Evolutionary conservation across 2,329 filamentous ascomycete species (phyloP).

Genomic region (Laburnicola sp.): DNA sequence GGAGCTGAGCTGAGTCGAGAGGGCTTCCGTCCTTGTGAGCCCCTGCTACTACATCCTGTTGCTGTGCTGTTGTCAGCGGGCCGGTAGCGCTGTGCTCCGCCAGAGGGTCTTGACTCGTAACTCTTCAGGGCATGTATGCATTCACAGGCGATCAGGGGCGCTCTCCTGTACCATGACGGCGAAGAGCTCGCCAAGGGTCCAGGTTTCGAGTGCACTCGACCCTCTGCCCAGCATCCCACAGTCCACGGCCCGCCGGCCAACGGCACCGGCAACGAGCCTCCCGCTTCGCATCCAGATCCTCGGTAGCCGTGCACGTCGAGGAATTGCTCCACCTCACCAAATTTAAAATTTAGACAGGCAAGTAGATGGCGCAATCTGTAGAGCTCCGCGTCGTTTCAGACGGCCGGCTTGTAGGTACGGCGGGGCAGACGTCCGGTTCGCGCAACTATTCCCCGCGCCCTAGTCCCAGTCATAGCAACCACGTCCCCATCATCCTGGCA

Average conservation of each 20-base stretch:
- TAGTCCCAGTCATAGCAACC: background rate
- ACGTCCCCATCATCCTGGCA: conserved; percentile 14
- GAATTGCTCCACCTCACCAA: background rate
- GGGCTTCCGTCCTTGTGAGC: too few species aligned
- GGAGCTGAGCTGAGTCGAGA: conserved; percentile 5
- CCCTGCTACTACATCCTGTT: background rate
- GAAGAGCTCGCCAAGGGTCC: background rate
- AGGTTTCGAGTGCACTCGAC: conserved; percentile 5
- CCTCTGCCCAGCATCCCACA: too few species aligned
- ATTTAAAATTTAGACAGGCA: background rate
- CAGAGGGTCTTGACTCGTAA: too few species aligned
- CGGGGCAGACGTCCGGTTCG: background rate
- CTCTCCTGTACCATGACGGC: background rate
- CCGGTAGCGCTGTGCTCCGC: background rate
- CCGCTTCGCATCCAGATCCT: background rate
- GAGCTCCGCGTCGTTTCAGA: background rate
- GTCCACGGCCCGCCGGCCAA: too few species aligned
- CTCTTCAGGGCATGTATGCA: background rate
- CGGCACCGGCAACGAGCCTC: conserved; percentile 1
- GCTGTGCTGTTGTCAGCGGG: conserved; percentile 3
- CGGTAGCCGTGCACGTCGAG: too few species aligned
- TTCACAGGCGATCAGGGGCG: background rate
- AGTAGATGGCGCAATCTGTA: background rate
- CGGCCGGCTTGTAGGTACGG: background rate
- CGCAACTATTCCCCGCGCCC: background rate